Conservation (phyloP, 129 eudicot species). For the Deinandra increscens region DNA sequence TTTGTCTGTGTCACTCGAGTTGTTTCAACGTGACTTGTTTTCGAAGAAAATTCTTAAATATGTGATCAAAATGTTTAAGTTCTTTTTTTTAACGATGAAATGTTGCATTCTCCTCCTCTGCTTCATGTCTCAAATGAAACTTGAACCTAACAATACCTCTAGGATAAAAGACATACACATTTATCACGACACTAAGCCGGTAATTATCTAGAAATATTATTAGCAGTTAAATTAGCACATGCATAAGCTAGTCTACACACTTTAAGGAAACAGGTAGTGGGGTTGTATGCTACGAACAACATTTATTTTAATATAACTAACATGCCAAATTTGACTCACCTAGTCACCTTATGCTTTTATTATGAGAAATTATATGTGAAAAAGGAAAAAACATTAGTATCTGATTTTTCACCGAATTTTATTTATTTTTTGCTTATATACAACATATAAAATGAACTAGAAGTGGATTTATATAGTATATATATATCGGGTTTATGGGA, state of each 20-base stretch:
- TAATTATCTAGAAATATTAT: neutral
- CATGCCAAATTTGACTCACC: slow-evolving; percentile 20
- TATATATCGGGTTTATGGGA: too few relatives aligned
- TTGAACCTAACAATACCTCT: too few relatives aligned
- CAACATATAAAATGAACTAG: too few relatives aligned
- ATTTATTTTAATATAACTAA: neutral
- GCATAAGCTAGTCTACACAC: slow-evolving; percentile 2
- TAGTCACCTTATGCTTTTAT: slow-evolving; percentile 14
- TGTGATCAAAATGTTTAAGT: neutral
- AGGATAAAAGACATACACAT: too few relatives aligned
- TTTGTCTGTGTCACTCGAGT: too few relatives aligned
- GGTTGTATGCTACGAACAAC: slow-evolving; percentile 1
- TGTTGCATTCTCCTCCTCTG: too few relatives aligned
- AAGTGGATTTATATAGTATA: too few relatives aligned
- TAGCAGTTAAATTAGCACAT: slow-evolving; percentile 17
- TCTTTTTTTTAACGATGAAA: too few relatives aligned
- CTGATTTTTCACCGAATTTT: neutral
- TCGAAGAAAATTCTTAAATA: neutral
- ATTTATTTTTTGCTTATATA: too few relatives aligned
- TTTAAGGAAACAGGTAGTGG: slow-evolving; percentile 13
- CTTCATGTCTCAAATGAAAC: too few relatives aligned
- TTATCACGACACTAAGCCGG: too few relatives aligned
- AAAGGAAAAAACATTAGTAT: neutral
- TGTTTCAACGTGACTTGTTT: neutral
- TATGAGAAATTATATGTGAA: neutral